Conservation (phyloP, 2,329 filamentous ascomycete species). For the Myriosclerotinia scirpicola region DNA sequence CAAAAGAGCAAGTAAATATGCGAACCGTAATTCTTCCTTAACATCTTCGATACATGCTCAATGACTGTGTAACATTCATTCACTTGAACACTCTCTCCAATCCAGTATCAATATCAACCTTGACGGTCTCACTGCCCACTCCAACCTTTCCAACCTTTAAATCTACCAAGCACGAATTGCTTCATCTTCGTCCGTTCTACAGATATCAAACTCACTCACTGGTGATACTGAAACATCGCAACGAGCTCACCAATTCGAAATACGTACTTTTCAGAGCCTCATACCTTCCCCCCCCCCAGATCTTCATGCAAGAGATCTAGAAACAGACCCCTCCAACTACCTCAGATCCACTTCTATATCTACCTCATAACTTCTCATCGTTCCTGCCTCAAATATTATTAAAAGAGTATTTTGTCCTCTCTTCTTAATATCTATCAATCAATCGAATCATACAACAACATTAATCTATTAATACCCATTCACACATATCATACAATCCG, state of each 20-base stretch:
- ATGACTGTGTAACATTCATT: not conserved
- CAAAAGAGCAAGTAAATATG: not conserved
- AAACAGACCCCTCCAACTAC: constrained; percentile 19
- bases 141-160: too few species aligned
- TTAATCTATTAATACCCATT: constrained; percentile 8
- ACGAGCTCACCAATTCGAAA: not conserved
- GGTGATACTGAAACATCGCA: constrained; percentile 19
- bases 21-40: not conserved
- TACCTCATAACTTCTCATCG: constrained; percentile 31
- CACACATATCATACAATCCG: constrained; percentile 8
- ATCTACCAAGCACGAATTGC: not conserved
- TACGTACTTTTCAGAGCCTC: not conserved
- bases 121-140: not conserved
- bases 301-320: constrained; percentile 21
- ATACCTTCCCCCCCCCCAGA: constrained; percentile 4
- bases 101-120: not conserved
- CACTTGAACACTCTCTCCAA: not conserved
- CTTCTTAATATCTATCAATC: constrained; percentile 3
- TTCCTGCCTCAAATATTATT: constrained; percentile 14
- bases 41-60: not conserved
- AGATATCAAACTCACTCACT: not conserved
- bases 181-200: not conserved
- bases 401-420: constrained; percentile 7
- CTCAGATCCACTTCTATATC: constrained; percentile 24
- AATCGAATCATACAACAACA: constrained; percentile 1